A percentile compares a stretch with the other conserved stretches of the same genome.
These are phyloP conservation scores for Colletotrichum caudatum DNA, from an alignment of 2,329 filamentous ascomycete genomes.

Conservation along the genomic window DNA sequence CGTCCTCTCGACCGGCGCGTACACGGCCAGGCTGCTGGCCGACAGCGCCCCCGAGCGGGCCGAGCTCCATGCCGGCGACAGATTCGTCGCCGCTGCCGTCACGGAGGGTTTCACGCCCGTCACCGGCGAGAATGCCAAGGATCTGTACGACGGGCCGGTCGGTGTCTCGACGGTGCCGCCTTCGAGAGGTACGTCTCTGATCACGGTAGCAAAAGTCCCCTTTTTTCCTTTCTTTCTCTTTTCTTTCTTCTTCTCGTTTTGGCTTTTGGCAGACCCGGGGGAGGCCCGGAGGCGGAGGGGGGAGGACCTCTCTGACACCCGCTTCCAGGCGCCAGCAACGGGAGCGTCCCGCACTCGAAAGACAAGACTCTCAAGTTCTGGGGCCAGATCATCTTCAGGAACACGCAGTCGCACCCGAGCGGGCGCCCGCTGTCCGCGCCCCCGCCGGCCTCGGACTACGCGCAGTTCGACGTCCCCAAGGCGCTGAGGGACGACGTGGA, in stretches of 20 bases:
- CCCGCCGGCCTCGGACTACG: slow-evolving; percentile 61
- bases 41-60: slow-evolving; percentile 56
- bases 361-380: slow-evolving; percentile 59
- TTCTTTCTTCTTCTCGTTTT: too few relatives aligned
- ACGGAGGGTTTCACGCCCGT: slow-evolving; percentile 62
- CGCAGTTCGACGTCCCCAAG: slow-evolving; percentile 64
- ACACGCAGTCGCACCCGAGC: slow-evolving; percentile 57
- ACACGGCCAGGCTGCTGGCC: slow-evolving; percentile 62
- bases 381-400: slow-evolving; percentile 63
- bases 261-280: too few relatives aligned
- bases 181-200: slow-evolving; percentile 15
- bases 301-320: not conserved
- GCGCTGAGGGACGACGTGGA: slow-evolving; percentile 63
- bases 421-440: slow-evolving; percentile 62
- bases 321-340: slow-evolving; percentile 53
- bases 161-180: slow-evolving; percentile 45
- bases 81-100: slow-evolving; percentile 65
- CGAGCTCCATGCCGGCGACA: slow-evolving; percentile 58
- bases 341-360: slow-evolving; percentile 58
- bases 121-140: slow-evolving; percentile 52
- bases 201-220: not conserved
- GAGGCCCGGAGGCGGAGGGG: too few relatives aligned
- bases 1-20: slow-evolving; percentile 62
- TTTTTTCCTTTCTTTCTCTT: too few relatives aligned
- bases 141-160: slow-evolving; percentile 57